A percentile compares a stretch with the other conserved stretches of the same genome.
Conservation (phyloP, 331 rosid genomes). For the Spiraea crenata region DNA sequence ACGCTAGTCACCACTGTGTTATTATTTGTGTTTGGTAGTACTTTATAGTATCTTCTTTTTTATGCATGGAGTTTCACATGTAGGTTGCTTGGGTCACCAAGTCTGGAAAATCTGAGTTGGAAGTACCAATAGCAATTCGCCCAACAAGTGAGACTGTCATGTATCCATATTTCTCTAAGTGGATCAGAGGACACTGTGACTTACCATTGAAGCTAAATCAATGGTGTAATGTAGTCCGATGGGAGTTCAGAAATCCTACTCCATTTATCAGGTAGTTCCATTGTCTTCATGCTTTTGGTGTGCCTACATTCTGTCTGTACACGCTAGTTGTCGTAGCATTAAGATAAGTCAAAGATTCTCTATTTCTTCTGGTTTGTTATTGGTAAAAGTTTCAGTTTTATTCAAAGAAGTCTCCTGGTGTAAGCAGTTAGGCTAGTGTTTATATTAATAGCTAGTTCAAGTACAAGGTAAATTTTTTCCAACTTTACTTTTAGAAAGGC, state of each 20-base stretch:
- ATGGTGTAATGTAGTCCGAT: slow-evolving; percentile 99
- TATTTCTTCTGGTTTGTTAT: neutral
- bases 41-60: neutral
- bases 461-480: slow-evolving; percentile 56
- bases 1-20: no score
- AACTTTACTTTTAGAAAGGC: neutral
- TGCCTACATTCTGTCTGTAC: neutral
- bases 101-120: slow-evolving; percentile 51
- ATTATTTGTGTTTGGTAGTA: neutral
- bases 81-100: slow-evolving; percentile 32
- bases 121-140: slow-evolving; percentile 93
- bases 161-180: slow-evolving; percentile 97
- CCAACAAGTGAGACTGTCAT: slow-evolving; percentile 99
- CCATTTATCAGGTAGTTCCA: slow-evolving; percentile 81
- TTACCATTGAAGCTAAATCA: slow-evolving; percentile 92
- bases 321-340: neutral
- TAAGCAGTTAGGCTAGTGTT: neutral
- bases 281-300: neutral
- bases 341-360: neutral
- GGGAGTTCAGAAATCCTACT: slow-evolving; percentile 99
- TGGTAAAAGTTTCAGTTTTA: neutral
- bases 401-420: neutral
- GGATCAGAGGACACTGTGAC: slow-evolving; percentile 99
- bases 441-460: slow-evolving; percentile 15
- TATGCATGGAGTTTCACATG: neutral